Base-by-base conservation (phyloP, 768 basidiomycete species). In the Leccinellum rugosiceps region DNA sequence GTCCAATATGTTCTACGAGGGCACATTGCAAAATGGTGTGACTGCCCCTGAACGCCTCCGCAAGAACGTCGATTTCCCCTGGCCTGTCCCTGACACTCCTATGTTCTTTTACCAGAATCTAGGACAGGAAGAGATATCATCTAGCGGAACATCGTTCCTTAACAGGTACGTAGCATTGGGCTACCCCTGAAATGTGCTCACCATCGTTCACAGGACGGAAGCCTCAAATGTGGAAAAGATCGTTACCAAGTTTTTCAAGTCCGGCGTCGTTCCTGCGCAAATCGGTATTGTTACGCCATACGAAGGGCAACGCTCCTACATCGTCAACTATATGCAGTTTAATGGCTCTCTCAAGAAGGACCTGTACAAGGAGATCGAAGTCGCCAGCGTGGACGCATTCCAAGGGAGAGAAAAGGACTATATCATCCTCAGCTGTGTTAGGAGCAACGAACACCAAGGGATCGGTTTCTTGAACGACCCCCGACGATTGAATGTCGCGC, bases 31-130 rank as follows among this genome's bases (percentile, higher is more conserved):
- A 75, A 99, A 99, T 70, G 97, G 97, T 71, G 97, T 99, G 53
- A 99, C 97, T 11, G 97, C 97, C 15, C 97, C 97, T 4, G 97
- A 99, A 72, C 85, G 97, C 41, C 77, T 99, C 61, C 82, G 95
- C 76, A 98, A 96, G 82, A 96, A 98, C 63, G 95, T 98, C 43
- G 97, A 98, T 72, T 99, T 98, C 76, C 97, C 97, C 0, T 98
- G 97, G 97, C 97, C 97, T 6, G 85, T 91, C 41, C 89, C 91
- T 15, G 94, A 96, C 66, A 96, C 94, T 1, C 97, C 97, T 15
- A 98, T 99, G 96, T 98, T 98, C 79, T 99, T 98, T 78, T 98
- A 99, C 75, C 96, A 98, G 81, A 99, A 99, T 68, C 75, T 99
- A 50, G 97, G 97, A 0, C 96, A 98, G 66, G 97, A 99, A 69